Base-by-base conservation (phyloP, 192 early-diverging fungal genomes). In the Backusella psychrophila region DNA sequence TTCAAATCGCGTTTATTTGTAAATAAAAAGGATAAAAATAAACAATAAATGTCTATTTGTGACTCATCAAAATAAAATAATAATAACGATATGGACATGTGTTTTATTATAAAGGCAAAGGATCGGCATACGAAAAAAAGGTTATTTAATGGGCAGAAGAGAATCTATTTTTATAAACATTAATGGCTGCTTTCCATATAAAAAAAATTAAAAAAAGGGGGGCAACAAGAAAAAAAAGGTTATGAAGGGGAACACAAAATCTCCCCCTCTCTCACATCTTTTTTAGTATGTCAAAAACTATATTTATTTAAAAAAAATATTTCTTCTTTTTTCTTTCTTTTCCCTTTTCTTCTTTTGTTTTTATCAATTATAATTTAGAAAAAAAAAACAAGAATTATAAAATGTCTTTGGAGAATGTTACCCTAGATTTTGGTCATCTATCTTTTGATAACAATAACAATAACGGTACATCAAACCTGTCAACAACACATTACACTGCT, bases 401-500 rank as follows among this genome's bases (percentile, higher is more conserved):
- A 5, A 78, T 78, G 72, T 78, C 78, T 26, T 26, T 80, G 41
- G 67, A 80, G 26, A 75, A 80, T 31, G 66, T 80, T 8, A 71
- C 74, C 29, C 53, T 80, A 21, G 73, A 75, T 38, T 69, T 80
- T 36, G 49, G 66, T 35, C 53, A 74, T 7, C 70, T 80, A 8
- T 68, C 78, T 17, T 71, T 80, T 72, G 78, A 73, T 19, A 68
- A 53, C 8, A 73, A 75, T 15, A 73, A 75, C 59, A 59, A 74
- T 49, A 39, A 44, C 41, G 39, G 56, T 17, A 23, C 67, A 26
- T 56, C 71, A 56, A 71, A 63, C 29, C 23, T 63, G 56, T 29
- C 56, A 63, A 29, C 71, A n/a, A 59, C 66, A 52, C 17, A 65
- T 21, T 66, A 66, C 35, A 78, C 65, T 19, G 23, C 69, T 36